phyloP scores from a whole-genome alignment of 2,329 filamentous ascomycete species.

The Westerdykella sp. region DNA sequence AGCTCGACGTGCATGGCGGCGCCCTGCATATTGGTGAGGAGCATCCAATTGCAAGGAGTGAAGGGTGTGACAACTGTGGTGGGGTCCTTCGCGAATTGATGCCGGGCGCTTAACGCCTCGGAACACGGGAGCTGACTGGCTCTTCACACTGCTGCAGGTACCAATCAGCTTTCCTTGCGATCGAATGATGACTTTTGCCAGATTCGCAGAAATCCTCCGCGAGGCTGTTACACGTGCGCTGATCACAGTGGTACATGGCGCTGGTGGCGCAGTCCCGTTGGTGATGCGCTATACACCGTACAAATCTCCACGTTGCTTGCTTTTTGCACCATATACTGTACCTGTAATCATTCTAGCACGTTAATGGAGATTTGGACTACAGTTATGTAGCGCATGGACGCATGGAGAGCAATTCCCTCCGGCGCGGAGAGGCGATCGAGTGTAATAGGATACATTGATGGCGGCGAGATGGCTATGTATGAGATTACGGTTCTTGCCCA shows the following conservation, averaged over 20 bases:
- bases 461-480: not conserved
- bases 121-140: constrained; percentile 4
- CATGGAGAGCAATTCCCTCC: too few relatives aligned
- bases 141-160: constrained; percentile 1
- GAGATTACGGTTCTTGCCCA: not conserved
- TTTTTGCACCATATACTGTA: too few relatives aligned
- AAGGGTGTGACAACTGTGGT: constrained; percentile 20
- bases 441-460: not conserved
- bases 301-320: too few relatives aligned
- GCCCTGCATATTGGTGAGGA: constrained; percentile 25
- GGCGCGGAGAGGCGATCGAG: too few relatives aligned
- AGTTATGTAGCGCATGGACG: too few relatives aligned
- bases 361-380: too few relatives aligned
- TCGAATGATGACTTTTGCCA: not conserved
- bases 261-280: not conserved
- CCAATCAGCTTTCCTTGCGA: constrained; percentile 19
- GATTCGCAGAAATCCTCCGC: too few relatives aligned
- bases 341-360: too few relatives aligned
- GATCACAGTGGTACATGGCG: constrained; percentile 5
- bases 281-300: too few relatives aligned
- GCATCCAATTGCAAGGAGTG: too few relatives aligned
- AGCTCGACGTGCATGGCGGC: constrained; percentile 17
- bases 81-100: constrained; percentile 10
- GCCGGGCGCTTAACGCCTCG: constrained; percentile 25
- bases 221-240: constrained; percentile 1